Evolutionary conservation across 768 basidiomycete genomes (phyloP).

Genomic region (Trametes cinnabarina): DNA sequence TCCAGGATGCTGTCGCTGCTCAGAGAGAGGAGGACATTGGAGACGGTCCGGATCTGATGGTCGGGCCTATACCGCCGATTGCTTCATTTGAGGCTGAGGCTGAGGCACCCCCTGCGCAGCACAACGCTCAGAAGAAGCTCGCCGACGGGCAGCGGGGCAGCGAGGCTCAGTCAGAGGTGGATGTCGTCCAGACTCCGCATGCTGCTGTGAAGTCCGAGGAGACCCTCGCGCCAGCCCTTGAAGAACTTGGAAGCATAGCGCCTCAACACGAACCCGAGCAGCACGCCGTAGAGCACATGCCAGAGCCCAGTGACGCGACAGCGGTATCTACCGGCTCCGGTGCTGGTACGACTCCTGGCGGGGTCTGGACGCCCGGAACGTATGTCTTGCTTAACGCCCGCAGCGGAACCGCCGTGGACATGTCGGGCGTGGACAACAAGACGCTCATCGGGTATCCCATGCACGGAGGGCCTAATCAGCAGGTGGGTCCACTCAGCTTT

Average conservation of each 20-base stretch:
- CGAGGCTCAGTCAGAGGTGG: not conserved
- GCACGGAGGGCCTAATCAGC: constrained; percentile 27
- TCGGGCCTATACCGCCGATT: not conserved
- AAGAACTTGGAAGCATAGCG: not conserved
- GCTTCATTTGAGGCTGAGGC: constrained; percentile 1
- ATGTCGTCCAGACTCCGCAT: constrained; percentile 5
- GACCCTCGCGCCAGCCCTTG: not conserved
- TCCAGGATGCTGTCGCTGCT: not conserved
- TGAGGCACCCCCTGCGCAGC: not conserved
- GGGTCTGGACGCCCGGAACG: constrained; percentile 18
- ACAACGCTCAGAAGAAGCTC: not conserved
- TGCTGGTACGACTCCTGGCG: constrained; percentile 14
- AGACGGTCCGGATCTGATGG: constrained; percentile 5
- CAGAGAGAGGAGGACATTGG: not conserved
- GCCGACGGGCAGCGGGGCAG: not conserved
- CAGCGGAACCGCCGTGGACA: constrained; percentile 26
- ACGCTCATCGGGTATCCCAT: constrained; percentile 25
- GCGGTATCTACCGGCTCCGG: constrained; percentile 1
- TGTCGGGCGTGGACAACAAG: constrained; percentile 23
- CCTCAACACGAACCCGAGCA: not conserved
- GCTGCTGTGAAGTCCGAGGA: constrained; percentile 13
- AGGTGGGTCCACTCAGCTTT: constrained; percentile 10
- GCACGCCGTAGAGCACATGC: not conserved
- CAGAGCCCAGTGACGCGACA: constrained; percentile 12
- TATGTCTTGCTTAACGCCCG: constrained; percentile 27